These are phyloP conservation scores for Vanrija humicola DNA, from an alignment of 1,284 basidiomycete species.

Conservation along the genomic window DNA sequence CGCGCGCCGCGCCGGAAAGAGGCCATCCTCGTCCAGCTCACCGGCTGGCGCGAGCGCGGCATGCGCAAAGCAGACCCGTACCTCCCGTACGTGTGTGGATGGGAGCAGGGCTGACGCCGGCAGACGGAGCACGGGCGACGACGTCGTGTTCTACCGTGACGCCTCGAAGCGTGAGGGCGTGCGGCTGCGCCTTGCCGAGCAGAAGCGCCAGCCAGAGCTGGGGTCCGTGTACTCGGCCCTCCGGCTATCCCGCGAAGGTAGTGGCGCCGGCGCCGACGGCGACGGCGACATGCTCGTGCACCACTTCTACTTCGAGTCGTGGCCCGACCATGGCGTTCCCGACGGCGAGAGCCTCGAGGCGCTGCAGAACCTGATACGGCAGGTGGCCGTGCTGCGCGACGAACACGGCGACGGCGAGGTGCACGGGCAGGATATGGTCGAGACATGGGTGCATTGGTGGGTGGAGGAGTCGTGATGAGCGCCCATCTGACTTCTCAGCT, in stretches of 20 bases:
- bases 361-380: conserved; percentile 17
- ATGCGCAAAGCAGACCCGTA: conserved; percentile 41
- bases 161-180: neutral
- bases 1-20: neutral
- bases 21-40: conserved; percentile 42
- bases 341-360: conserved; percentile 24
- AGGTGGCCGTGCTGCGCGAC: conserved; percentile 21
- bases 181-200: neutral
- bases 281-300: conserved; percentile 15
- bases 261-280: neutral
- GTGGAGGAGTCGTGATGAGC: conserved; percentile 6
- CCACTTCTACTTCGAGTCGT: conserved; percentile 42
- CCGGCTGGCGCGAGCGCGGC: conserved; percentile 38
- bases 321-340: conserved; percentile 46
- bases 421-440: conserved; percentile 21
- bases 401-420: conserved; percentile 14
- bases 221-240: conserved; percentile 18
- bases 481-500: conserved; percentile 19
- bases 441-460: conserved; percentile 48
- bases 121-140: neutral
- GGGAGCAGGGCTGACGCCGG: neutral
- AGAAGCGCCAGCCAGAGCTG: neutral
- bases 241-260: neutral
- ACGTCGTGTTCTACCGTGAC: neutral
- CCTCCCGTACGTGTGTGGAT: conserved; percentile 22